phyloP scores from a whole-genome alignment of 805 yeast genomes.

The Ogataea nitratoaversa region DNA sequence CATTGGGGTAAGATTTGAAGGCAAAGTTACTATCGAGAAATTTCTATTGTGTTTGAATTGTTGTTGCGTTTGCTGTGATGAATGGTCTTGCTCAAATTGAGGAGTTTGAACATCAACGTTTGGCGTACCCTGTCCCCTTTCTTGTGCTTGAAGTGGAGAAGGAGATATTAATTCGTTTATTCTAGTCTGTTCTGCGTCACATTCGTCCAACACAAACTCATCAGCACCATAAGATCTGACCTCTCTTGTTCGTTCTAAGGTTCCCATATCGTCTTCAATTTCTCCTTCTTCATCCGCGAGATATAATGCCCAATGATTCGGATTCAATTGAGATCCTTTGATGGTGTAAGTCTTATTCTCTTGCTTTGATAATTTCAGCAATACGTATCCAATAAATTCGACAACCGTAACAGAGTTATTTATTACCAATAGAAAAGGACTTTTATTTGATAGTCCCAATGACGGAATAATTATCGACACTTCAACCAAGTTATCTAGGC shows the following conservation, averaged over 20 bases:
- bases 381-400: slow-evolving; percentile 51
- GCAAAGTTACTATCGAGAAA: slow-evolving; percentile 13
- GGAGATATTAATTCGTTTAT: slow-evolving; percentile 53
- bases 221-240: slow-evolving; percentile 73
- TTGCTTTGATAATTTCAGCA: slow-evolving; percentile 31
- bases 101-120: neutral
- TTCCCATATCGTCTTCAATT: slow-evolving; percentile 88
- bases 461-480: slow-evolving; percentile 20
- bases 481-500: slow-evolving; percentile 6
- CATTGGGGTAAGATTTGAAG: slow-evolving; percentile 18
- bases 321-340: slow-evolving; percentile 35
- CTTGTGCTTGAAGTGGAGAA: slow-evolving; percentile 28
- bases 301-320: slow-evolving; percentile 71
- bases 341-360: neutral
- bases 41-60: slow-evolving; percentile 3
- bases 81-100: neutral
- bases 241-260: slow-evolving; percentile 63
- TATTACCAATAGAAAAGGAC: slow-evolving; percentile 23
- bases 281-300: slow-evolving; percentile 93
- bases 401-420: slow-evolving; percentile 41
- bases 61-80: neutral
- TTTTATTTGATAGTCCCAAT: slow-evolving; percentile 5
- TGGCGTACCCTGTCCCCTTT: no score
- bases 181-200: slow-evolving; percentile 43
- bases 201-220: slow-evolving; percentile 74